Conservation (phyloP, 2,329 filamentous ascomycete species). For the Claviceps sp. region DNA sequence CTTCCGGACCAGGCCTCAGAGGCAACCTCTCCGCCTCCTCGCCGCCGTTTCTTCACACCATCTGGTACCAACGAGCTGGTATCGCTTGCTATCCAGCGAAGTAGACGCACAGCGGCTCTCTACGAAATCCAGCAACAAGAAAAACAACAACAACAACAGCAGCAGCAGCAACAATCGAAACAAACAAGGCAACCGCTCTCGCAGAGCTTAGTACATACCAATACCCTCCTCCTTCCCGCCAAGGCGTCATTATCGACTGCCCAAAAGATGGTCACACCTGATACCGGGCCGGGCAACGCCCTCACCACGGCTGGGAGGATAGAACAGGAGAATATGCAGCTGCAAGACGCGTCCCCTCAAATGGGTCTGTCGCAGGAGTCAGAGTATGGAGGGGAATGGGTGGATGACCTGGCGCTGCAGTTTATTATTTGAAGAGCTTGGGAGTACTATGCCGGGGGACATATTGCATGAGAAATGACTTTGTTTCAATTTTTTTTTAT, state of each 20-base stretch:
- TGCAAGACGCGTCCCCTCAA: background rate
- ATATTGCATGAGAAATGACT: background rate
- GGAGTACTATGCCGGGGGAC: background rate
- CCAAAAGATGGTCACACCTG: background rate
- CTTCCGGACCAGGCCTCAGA: background rate
- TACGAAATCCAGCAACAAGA: slow-evolving; percentile 15
- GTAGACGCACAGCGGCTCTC: slow-evolving; percentile 20
- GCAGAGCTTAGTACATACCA: slow-evolving; percentile 6
- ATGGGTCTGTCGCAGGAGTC: slow-evolving; percentile 21
- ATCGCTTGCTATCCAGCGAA: slow-evolving; percentile 21
- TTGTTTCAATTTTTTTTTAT: too few species aligned
- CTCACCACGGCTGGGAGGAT: background rate
- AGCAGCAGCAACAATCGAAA: background rate
- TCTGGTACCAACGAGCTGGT: slow-evolving; percentile 22
- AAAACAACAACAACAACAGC: background rate
- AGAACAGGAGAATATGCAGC: slow-evolving; percentile 15
- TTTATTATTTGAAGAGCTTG: slow-evolving; percentile 9
- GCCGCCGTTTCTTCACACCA: slow-evolving; percentile 23
- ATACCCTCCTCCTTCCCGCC: background rate
- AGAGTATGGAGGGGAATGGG: slow-evolving; percentile 25
- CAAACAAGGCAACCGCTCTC: slow-evolving; percentile 3
- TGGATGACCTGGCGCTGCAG: slow-evolving; percentile 23
- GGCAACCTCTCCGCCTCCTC: slow-evolving; percentile 4
- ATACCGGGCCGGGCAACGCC: background rate
- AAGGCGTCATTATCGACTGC: background rate